Conservation (phyloP, 106 monocot genomes). For the Platanthera zijinensis region DNA sequence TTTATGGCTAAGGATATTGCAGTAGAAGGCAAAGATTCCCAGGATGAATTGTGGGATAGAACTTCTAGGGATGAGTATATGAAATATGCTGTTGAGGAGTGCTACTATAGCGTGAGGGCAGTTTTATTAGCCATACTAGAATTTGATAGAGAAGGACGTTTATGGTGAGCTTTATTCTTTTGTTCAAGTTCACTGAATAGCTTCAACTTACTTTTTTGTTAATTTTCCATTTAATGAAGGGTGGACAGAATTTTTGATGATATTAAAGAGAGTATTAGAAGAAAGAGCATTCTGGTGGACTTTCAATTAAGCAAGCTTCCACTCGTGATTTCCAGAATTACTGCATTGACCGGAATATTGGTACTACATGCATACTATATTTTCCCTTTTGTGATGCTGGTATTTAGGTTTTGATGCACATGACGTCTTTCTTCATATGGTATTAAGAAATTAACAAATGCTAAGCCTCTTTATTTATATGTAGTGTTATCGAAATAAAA, state of each 20-base stretch:
- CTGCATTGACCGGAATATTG: slow-evolving; percentile 71
- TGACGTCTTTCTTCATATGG: background rate
- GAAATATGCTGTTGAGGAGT: slow-evolving; percentile 89
- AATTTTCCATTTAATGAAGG: slow-evolving; percentile 24
- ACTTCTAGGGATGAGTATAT: slow-evolving; percentile 89
- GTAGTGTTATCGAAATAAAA: background rate
- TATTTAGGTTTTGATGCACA: background rate
- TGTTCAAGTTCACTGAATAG: background rate
- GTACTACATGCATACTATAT: slow-evolving; percentile 20
- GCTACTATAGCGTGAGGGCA: slow-evolving; percentile 39
- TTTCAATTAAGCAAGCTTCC: slow-evolving; percentile 57
- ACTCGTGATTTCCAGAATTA: slow-evolving; percentile 69
- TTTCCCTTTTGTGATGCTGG: background rate
- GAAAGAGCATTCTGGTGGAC: slow-evolving; percentile 28
- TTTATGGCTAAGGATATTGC: slow-evolving; percentile 91
- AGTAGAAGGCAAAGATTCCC: slow-evolving; percentile 52
- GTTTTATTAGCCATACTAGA: slow-evolving; percentile 54
- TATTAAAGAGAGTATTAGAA: slow-evolving; percentile 35
- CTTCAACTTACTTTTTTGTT: background rate
- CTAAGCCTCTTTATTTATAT: too few relatives aligned
- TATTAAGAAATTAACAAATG: background rate
- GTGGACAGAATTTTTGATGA: slow-evolving; percentile 59
- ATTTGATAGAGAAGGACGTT: slow-evolving; percentile 50
- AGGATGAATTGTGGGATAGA: slow-evolving; percentile 77
- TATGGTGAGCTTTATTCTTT: slow-evolving; percentile 42